Evolutionary conservation across 192 early-diverging fungal genomes (phyloP).

Genomic region (Umbelopsis sp.): DNA sequence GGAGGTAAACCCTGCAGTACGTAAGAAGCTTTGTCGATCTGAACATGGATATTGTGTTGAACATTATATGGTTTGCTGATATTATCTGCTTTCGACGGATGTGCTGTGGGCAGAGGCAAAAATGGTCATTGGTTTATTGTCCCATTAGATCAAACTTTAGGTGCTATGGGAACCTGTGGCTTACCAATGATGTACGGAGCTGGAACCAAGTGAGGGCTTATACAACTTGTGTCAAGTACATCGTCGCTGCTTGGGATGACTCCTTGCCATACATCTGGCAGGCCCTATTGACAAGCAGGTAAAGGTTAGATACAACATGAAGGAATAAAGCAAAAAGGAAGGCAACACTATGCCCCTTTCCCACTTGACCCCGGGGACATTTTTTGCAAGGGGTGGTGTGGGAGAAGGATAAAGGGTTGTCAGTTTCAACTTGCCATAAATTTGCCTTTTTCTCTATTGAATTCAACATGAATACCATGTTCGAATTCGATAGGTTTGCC

Average conservation of each 20-base stretch:
- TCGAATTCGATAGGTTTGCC: conserved; percentile 48
- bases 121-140: background rate
- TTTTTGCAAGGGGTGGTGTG: background rate
- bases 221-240: conserved; percentile 48
- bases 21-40: conserved; percentile 30
- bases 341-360: background rate
- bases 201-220: conserved; percentile 48
- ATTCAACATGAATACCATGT: conserved; percentile 53
- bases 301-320: background rate
- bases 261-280: conserved; percentile 51
- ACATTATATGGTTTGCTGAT: conserved; percentile 49
- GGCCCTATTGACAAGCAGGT: conserved; percentile 20
- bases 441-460: conserved; percentile 45
- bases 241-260: conserved; percentile 47
- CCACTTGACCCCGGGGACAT: background rate
- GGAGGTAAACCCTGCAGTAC: conserved; percentile 9
- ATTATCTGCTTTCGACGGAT: conserved; percentile 19
- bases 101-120: background rate
- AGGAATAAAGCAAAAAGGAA: background rate
- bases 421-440: conserved; percentile 38
- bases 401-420: background rate
- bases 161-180: too few relatives aligned
- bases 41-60: conserved; percentile 45
- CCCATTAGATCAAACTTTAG: too few relatives aligned
- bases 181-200: conserved; percentile 20